Conservation (phyloP, 345 rosid species). For the Physaria fendleri region DNA sequence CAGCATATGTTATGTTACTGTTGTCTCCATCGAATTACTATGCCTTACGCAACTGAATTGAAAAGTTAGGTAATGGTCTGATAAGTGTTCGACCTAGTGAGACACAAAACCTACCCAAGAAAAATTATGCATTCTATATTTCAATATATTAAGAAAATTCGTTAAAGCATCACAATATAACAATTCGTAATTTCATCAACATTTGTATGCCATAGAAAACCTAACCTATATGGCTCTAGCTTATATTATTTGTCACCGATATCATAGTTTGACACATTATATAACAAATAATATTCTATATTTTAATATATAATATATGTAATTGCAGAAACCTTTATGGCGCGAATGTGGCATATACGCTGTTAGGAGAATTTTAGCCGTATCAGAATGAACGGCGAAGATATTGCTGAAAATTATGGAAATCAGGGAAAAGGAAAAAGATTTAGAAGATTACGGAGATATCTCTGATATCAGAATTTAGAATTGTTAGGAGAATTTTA, state of each 20-base stretch:
- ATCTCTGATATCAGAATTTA: too few relatives aligned
- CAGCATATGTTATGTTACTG: slow-evolving; percentile 18
- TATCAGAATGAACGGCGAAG: too few relatives aligned
- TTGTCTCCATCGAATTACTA: slow-evolving; percentile 26
- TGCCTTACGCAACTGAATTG: slow-evolving; percentile 30
- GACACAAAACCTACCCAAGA: slow-evolving; percentile 31
- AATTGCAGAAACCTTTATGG: too few relatives aligned
- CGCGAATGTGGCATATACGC: too few relatives aligned
- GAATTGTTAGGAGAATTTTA: too few relatives aligned
- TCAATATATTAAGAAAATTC: slow-evolving; percentile 11
- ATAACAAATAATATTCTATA: neutral
- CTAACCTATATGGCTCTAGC: slow-evolving; percentile 6
- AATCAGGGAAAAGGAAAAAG: too few relatives aligned
- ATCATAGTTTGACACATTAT: neutral
- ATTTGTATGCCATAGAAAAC: slow-evolving; percentile 1
- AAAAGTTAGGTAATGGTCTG: slow-evolving; percentile 31
- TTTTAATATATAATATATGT: neutral
- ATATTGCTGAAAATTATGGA: too few relatives aligned
- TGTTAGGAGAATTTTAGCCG: too few relatives aligned
- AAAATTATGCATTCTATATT: neutral
- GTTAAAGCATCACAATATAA: neutral
- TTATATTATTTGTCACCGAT: too few relatives aligned
- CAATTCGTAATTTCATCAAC: neutral
- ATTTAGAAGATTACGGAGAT: too few relatives aligned
- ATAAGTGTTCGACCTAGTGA: slow-evolving; percentile 28